Evolutionary conservation across 2,329 filamentous ascomycete genomes (phyloP).

Genomic region (Aspergillus calidoustus): DNA sequence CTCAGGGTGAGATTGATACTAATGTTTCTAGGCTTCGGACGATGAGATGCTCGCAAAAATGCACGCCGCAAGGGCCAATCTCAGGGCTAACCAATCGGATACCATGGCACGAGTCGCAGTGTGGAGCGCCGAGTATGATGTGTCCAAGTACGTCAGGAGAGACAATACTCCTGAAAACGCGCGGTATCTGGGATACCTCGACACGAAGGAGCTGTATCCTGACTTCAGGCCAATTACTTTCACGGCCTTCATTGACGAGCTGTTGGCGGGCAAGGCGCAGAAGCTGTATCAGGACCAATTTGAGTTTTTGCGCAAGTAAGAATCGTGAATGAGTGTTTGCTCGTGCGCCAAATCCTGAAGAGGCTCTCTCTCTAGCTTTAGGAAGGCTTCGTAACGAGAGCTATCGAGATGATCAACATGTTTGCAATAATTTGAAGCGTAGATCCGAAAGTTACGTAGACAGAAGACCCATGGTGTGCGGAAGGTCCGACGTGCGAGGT

Average conservation of each 20-base stretch:
- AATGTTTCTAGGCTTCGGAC: not conserved
- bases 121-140: not conserved
- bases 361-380: too few species aligned
- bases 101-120: not conserved
- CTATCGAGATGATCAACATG: not conserved
- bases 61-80: not conserved
- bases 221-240: not conserved
- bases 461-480: accelerated
- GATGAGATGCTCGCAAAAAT: not conserved
- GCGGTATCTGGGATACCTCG: not conserved
- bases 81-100: not conserved
- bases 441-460: too few species aligned
- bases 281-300: not conserved
- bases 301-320: not conserved
- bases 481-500: too few species aligned
- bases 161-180: not conserved
- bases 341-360: too few species aligned
- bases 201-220: not conserved
- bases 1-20: not conserved
- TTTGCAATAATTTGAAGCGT: not conserved
- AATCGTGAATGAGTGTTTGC: too few species aligned
- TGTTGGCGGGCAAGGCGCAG: not conserved
- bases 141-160: not conserved
- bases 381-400: not conserved
- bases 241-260: not conserved